Evolutionary conservation across 495 filamentous ascomycete genomes (phyloP).

Genomic region (Podospora anserina): DNA sequence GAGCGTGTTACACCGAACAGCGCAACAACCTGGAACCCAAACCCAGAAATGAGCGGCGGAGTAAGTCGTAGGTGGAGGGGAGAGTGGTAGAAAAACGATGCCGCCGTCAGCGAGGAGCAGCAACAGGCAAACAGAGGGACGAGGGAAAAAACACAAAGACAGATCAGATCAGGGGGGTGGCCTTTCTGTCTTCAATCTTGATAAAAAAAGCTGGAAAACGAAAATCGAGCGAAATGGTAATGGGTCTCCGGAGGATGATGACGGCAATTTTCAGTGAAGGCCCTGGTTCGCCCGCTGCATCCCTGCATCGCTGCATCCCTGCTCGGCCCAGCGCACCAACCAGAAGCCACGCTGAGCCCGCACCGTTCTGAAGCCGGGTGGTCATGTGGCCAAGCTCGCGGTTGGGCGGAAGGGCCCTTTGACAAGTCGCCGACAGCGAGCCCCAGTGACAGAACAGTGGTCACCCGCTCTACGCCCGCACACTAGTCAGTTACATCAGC

Average conservation of each 20-base stretch:
- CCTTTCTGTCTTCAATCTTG: neutral
- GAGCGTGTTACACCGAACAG: conserved; percentile 8
- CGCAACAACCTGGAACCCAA: conserved; percentile 14
- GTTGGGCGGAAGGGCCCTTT: conserved; percentile 22
- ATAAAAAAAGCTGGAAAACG: conserved; percentile 17
- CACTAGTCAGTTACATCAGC: neutral
- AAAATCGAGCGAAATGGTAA: neutral
- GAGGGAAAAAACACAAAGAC: neutral
- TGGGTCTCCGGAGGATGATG: conserved; percentile 17
- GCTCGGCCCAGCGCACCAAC: conserved; percentile 17
- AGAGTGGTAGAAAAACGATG: neutral
- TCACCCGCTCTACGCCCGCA: neutral
- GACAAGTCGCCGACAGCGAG: neutral
- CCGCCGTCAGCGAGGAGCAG: conserved; percentile 7
- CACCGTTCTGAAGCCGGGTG: neutral
- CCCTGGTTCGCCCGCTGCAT: neutral
- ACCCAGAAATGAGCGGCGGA: conserved; percentile 48
- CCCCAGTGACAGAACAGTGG: neutral
- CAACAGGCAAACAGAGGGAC: conserved; percentile 2
- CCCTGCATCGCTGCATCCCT: conserved; percentile 15
- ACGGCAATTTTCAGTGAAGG: conserved; percentile 23
- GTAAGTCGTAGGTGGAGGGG: conserved; percentile 44
- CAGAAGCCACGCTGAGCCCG: conserved; percentile 16
- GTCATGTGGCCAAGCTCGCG: conserved; percentile 20
- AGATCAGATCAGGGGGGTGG: neutral